Evolutionary conservation across 2,329 filamentous ascomycete genomes (phyloP), one percentile per base, ranked within the genome.

Genomic region (Hymenotorrendiella dingleyae): DNA sequence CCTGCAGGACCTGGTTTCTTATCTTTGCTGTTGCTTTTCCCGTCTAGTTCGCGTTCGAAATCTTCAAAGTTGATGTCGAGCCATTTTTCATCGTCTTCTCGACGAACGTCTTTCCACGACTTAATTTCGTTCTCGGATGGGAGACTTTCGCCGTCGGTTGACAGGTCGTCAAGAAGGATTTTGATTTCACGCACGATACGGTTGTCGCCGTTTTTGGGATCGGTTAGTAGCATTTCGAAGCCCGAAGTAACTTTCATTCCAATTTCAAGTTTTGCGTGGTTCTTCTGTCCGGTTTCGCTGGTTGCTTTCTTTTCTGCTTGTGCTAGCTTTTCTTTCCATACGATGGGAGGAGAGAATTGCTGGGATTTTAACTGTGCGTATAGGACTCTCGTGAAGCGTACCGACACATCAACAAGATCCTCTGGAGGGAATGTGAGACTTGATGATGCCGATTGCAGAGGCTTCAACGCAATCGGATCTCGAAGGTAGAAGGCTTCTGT

Each of bases 401-500:
- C 77, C 55, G 86, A 90, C 21, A 87, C 69, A 0, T 79, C 82
- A 8, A 96, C 84, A 28, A 94, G 76, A 59, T 97, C 91, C 34
- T 74, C 65, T 0, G 89, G 89, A 3, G 80, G 74, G 55, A 98
- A 94, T 2, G 64, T 59, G 2, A 89, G 69, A 0, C 67, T 63
- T 0, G 63, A 66, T 0, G 75, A 63, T 24, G 74, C 68, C 2
- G 73, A 72, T 42, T 81, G 68, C 3, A 95, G 68, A 1, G 81
- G 77, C 42, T 82, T 83, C 32, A 96, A 65, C 1, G 83, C 74
- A 44, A 88, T 73, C 0, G 88, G 83, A 57, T 97, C 90, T 48
- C 93, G 81, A 11, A 95, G 74, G 62, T 97, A 97, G 64, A 98
- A 97, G 1, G 85, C 81, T 63, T 98, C 94, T 3, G 91, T 78